These are phyloP conservation scores for Leishmania tarentolae DNA, from an alignment of 208 protist genomes.

Conservation along the genomic window DNA sequence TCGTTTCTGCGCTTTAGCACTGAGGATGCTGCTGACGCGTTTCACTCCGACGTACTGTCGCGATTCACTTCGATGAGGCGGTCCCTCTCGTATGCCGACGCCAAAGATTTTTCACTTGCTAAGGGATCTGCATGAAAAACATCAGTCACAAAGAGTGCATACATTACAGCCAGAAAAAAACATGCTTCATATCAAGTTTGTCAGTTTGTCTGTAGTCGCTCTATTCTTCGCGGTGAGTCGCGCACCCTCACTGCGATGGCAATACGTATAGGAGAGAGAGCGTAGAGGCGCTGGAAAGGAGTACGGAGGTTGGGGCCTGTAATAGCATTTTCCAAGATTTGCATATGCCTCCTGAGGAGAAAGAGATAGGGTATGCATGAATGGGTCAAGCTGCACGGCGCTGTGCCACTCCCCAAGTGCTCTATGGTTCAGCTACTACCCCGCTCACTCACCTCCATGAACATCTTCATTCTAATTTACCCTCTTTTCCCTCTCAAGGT, in stretches of 20 bases:
- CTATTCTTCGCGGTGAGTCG: neutral
- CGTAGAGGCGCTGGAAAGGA: neutral
- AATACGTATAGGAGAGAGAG: neutral
- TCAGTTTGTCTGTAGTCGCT: neutral
- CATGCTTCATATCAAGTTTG: conserved; percentile 4
- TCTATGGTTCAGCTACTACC: neutral
- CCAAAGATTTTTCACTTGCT: conserved; percentile 42
- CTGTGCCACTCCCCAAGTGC: neutral
- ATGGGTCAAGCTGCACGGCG: neutral
- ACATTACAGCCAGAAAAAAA: neutral
- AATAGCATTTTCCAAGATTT: neutral
- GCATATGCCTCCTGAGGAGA: neutral
- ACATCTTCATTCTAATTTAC: neutral
- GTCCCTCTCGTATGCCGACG: conserved; percentile 57
- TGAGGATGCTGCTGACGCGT: conserved; percentile 47
- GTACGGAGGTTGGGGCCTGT: neutral
- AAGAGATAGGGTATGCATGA: neutral
- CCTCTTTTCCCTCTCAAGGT: neutral
- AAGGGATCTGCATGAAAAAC: conserved; percentile 19
- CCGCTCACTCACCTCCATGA: neutral
- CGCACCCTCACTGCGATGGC: neutral
- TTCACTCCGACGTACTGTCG: conserved; percentile 31
- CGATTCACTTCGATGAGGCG: conserved; percentile 38
- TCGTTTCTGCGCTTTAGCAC: conserved; percentile 54
- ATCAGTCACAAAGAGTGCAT: neutral